Evolutionary conservation across 2,329 filamentous ascomycete species (phyloP).

Genomic region (Pezicula rhizophila): DNA sequence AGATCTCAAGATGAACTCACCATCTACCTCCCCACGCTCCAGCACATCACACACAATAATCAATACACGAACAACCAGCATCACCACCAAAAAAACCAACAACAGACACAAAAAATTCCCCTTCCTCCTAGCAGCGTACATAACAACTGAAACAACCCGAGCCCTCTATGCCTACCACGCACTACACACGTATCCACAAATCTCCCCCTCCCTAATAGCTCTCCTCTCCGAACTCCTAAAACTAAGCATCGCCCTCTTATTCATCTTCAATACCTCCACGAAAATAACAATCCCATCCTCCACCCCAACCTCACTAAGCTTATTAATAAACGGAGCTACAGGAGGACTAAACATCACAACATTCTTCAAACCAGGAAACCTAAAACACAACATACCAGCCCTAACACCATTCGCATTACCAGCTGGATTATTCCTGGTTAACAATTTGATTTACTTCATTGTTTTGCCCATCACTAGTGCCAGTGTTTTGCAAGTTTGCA

Average conservation of each 20-base stretch:
- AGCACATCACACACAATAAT: neutral
- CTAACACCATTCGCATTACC: conserved; percentile 15
- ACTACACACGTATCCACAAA: conserved; percentile 13
- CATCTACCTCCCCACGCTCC: no score
- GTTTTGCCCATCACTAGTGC: conserved; percentile 14
- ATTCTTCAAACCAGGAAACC: conserved; percentile 1
- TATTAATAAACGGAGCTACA: no score
- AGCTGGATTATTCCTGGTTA: conserved; percentile 14
- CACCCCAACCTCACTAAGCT: no score
- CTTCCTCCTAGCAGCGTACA: conserved; percentile 7
- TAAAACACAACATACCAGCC: neutral
- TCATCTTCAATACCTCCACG: conserved; percentile 5
- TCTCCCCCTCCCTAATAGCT: conserved; percentile 13
- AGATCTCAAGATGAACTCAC: no score
- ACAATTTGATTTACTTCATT: conserved; percentile 20
- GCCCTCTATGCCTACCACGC: conserved; percentile 19
- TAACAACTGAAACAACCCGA: conserved; percentile 15
- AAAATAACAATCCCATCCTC: no score
- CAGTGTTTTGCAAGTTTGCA: conserved; percentile 17
- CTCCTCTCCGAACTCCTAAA: conserved; percentile 15
- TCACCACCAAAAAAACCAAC: conserved; percentile 4
- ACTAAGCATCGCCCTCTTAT: conserved; percentile 10
- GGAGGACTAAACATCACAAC: neutral
- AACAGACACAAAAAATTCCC: neutral
- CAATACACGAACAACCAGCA: conserved; percentile 3